Conservation (phyloP, 352 stramenopile species). For the Blastocystis sp. region DNA sequence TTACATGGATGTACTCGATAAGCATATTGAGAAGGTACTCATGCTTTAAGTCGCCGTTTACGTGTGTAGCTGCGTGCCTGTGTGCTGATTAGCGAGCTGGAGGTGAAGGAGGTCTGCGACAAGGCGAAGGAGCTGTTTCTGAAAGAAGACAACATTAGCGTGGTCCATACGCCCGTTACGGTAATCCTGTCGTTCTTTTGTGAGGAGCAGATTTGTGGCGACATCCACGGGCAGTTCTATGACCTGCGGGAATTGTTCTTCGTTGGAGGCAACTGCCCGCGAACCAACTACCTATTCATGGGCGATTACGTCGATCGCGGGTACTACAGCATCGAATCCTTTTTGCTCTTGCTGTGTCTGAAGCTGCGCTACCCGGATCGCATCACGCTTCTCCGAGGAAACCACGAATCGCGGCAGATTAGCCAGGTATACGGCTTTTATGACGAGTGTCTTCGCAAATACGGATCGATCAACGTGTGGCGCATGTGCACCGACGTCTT, state of each 20-base stretch:
- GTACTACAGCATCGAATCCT: conserved; percentile 98
- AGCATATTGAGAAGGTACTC: conserved; percentile 81
- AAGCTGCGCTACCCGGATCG: conserved; percentile 98
- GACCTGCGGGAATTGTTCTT: conserved; percentile 95
- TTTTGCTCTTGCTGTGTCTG: conserved; percentile 91
- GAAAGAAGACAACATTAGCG: conserved; percentile 98
- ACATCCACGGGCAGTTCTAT: conserved; percentile 99
- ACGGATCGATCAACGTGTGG: conserved; percentile 97
- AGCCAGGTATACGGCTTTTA: conserved; percentile 99
- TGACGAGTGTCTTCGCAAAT: conserved; percentile 95
- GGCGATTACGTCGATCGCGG: conserved; percentile 99
- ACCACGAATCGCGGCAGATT: conserved; percentile 96
- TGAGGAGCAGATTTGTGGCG: conserved; percentile 87
- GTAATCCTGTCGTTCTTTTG: conserved; percentile 75
- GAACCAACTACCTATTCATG: conserved; percentile 99
- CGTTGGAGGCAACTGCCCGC: conserved; percentile 91
- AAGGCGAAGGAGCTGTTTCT: conserved; percentile 95
- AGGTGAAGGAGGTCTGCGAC: conserved; percentile 95
- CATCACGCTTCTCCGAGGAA: conserved; percentile 96
- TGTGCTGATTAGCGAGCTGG: conserved; percentile 94
- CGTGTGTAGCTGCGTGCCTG: conserved; percentile 78
- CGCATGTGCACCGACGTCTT: conserved; percentile 99
- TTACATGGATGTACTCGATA: conserved; percentile 78
- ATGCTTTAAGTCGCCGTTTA: neutral
- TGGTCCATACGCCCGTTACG: conserved; percentile 94